phyloP scores from a whole-genome alignment of 163 green algal genomes.

The Chloromonas sp. region DNA sequence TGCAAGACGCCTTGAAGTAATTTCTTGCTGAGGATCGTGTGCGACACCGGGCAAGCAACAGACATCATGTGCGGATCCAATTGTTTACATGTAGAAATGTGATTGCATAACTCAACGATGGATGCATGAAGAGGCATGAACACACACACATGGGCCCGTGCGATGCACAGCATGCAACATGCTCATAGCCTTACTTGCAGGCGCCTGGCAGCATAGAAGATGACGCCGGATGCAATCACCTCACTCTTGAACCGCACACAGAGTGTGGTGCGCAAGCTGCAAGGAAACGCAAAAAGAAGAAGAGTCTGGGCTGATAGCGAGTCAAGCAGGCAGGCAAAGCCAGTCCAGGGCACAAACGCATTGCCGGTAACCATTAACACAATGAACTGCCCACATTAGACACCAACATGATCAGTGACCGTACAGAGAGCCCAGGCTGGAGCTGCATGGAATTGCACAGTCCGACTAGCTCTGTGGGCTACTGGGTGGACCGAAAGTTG shows the following conservation, averaged over 20 bases:
- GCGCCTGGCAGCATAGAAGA: slow-evolving; percentile 78
- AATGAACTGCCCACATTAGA: not conserved
- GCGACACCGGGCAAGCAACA: not conserved
- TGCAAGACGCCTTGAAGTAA: not conserved
- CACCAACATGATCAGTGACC: not conserved
- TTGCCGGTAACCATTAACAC: not conserved
- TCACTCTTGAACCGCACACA: slow-evolving; percentile 83
- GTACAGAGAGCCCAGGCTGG: not conserved
- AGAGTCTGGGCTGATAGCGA: too few species aligned
- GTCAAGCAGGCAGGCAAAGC: too few species aligned
- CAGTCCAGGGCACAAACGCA: too few species aligned
- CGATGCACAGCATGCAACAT: not conserved
- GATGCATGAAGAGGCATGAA: too few species aligned
- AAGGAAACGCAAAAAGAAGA: not conserved
- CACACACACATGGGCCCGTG: too few species aligned
- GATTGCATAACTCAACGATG: too few species aligned
- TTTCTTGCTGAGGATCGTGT: not conserved
- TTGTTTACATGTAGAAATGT: not conserved
- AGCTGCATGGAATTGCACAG: not conserved
- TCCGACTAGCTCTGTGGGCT: too few species aligned
- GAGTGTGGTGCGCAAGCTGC: slow-evolving; percentile 79
- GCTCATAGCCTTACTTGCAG: slow-evolving; percentile 38
- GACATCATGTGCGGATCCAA: not conserved
- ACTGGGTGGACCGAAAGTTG: too few species aligned
- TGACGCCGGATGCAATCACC: slow-evolving; percentile 79